phyloP scores from a whole-genome alignment of 345 rosid species.

The Melaleuca quinquenervia region DNA sequence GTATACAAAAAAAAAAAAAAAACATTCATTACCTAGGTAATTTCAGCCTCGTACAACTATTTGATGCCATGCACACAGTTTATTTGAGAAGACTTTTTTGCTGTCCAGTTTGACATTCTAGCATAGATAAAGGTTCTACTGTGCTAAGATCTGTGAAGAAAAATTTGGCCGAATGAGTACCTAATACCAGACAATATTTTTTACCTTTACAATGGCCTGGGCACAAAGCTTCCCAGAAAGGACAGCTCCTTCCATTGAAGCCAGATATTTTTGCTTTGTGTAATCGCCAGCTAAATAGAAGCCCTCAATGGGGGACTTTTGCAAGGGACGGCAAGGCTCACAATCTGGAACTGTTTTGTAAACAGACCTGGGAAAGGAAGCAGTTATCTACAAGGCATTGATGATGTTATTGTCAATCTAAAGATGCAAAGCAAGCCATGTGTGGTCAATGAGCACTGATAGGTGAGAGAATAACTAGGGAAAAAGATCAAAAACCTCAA shows the following conservation, averaged over 20 bases:
- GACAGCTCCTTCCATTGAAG: slow-evolving; percentile 98
- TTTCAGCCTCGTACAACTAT: neutral
- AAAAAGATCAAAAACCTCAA: neutral
- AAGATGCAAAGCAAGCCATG: neutral
- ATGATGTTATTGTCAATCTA: neutral
- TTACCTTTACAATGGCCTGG: slow-evolving; percentile 71
- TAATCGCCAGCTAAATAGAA: slow-evolving; percentile 92
- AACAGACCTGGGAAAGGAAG: slow-evolving; percentile 59
- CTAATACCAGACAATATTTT: neutral
- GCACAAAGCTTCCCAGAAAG: slow-evolving; percentile 93
- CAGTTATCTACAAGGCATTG: neutral
- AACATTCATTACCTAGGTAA: neutral
- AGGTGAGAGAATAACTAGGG: neutral
- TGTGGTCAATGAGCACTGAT: neutral
- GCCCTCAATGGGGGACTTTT: slow-evolving; percentile 80
- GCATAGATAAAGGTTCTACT: neutral
- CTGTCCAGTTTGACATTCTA: neutral
- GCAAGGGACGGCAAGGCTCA: slow-evolving; percentile 89
- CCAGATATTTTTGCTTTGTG: slow-evolving; percentile 93
- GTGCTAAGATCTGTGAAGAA: neutral
- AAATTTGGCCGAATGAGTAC: neutral
- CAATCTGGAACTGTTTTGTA: slow-evolving; percentile 80
- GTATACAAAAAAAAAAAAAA: neutral
- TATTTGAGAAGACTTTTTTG: neutral
- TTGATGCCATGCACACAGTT: neutral